These are phyloP conservation scores for Penicillium nucicola DNA, from an alignment of 495 filamentous ascomycete species.

Conservation along the genomic window DNA sequence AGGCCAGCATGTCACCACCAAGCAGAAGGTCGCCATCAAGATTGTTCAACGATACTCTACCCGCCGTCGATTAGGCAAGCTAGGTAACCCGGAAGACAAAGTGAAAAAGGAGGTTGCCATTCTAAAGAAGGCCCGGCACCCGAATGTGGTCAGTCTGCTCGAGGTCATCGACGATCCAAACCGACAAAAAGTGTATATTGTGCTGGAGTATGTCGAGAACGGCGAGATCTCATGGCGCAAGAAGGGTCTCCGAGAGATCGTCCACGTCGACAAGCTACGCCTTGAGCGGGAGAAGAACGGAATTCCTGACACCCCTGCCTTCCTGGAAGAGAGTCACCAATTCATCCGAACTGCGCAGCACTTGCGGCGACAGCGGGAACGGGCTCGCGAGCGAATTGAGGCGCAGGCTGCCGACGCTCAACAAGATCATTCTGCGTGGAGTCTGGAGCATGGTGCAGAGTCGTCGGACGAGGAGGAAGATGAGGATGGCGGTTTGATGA, in stretches of 20 bases:
- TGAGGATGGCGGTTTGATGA: conserved; percentile 37
- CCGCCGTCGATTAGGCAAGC: conserved; percentile 79
- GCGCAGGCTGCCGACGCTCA: conserved; percentile 45
- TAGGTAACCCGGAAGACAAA: conserved; percentile 78
- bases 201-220: conserved; percentile 88
- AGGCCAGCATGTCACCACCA: conserved; percentile 71
- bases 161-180: conserved; percentile 98
- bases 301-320: conserved; percentile 47
- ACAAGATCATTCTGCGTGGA: conserved; percentile 58
- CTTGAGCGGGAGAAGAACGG: conserved; percentile 68
- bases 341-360: conserved; percentile 55
- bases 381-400: conserved; percentile 50
- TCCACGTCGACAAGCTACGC: conserved; percentile 74
- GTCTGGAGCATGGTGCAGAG: conserved; percentile 73
- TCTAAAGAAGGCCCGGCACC: conserved; percentile 93
- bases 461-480: conserved; percentile 55
- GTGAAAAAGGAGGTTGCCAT: conserved; percentile 97
- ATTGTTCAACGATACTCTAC: conserved; percentile 96
- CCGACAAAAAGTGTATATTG: conserved; percentile 95
- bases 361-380: conserved; percentile 55
- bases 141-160: conserved; percentile 88
- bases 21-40: conserved; percentile 91
- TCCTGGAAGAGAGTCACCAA: conserved; percentile 59
- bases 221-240: conserved; percentile 94
- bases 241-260: conserved; percentile 74